Conservation (phyloP, 495 filamentous ascomycete genomes). For the Penicillium salamii region DNA sequence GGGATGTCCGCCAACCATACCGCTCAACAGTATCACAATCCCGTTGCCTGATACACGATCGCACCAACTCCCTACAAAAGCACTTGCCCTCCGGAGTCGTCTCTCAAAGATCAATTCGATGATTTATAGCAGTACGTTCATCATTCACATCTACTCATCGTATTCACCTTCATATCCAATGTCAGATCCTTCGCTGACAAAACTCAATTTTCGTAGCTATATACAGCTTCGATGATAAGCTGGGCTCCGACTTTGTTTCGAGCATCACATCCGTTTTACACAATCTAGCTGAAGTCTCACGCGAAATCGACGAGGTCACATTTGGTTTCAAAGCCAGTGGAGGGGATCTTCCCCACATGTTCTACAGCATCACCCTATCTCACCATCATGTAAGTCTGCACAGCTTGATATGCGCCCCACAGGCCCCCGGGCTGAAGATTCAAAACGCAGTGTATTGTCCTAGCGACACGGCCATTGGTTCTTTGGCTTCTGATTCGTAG, state of each 20-base stretch:
- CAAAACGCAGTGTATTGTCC: neutral
- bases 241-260: neutral
- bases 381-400: neutral
- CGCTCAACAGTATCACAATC: neutral
- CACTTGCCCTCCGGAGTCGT: neutral
- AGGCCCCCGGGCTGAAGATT: no score
- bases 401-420: no score
- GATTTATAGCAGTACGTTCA: neutral
- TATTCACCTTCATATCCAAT: no score
- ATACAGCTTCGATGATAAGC: neutral
- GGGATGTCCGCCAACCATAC: no score
- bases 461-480: neutral
- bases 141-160: neutral
- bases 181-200: no score
- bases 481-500: constrained; percentile 1
- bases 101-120: constrained; percentile 1
- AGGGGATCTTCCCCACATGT: neutral
- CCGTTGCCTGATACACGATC: no score
- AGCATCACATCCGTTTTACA: constrained; percentile 1
- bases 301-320: neutral
- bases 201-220: neutral
- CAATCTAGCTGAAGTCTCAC: neutral
- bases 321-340: neutral
- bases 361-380: neutral
- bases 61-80: neutral